Evolutionary conservation across 345 rosid species (phyloP), one percentile per base, ranked within the genome.

Genomic region (Heritiera littoralis): DNA sequence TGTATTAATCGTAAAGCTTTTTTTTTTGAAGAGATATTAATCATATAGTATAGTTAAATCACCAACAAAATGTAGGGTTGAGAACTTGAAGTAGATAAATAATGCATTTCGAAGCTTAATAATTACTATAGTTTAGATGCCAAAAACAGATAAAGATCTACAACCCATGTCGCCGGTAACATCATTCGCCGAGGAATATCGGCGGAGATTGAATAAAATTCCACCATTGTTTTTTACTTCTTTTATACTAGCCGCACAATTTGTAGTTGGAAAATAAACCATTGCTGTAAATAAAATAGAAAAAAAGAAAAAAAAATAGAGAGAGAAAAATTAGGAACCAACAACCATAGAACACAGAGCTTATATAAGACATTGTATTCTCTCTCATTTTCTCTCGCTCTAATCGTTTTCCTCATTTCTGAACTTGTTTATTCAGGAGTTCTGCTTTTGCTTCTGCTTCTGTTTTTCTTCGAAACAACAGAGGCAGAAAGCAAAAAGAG

Each of bases 301-400:
- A 18, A 74, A 32, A 56, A 45, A 28, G 15, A 28, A 75, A 80
- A 35, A n/a, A n/a, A n/a, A n/a, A n/a, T n/a, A 48, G 17, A 74
- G 49, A 46, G 49, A 46, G 49, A 46, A 46, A 9, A 46, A 28
- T 17, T 68, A 32, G 70, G 28, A 35, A 59, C 6, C 18, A 68
- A 79, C 52, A 80, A 69, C 69, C 52, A 80, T 15, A 81, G 46
- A 58, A 41, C 12, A 71, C 17, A 68, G 77, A 58, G 78, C 67
- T 75, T 86, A 86, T 87, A 83, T 79, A 86, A 84, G 86, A 55
- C 83, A 77, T 77, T 67, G 32, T 69, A 73, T 81, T 83, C 79
- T 77, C 75, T 73, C 79, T 35, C 60, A 65, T 80, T 84, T 69
- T 79, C 71, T 61, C 64, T 71, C 46, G 61, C 81, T 54, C 66